These are phyloP conservation scores for Lycium ferocissimum DNA, from an alignment of 257 asterid genomes.

Conservation along the genomic window DNA sequence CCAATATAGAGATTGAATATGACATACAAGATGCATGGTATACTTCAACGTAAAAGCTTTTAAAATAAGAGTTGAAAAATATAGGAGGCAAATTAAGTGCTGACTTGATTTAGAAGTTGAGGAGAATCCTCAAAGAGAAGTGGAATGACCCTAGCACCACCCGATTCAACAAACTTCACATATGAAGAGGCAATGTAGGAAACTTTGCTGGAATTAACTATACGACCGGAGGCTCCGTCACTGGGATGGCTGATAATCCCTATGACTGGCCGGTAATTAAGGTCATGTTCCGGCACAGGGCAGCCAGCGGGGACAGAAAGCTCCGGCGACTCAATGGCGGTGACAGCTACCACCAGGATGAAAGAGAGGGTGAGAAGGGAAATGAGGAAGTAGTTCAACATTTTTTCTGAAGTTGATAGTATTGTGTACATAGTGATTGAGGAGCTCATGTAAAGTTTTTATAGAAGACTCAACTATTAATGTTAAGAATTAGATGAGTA, in stretches of 20 bases:
- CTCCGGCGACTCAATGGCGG: neutral
- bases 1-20: neutral
- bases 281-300: constrained; percentile 58
- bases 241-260: constrained; percentile 92
- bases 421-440: neutral
- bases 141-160: constrained; percentile 95
- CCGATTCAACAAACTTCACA: constrained; percentile 88
- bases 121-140: constrained; percentile 76
- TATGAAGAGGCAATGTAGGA: constrained; percentile 92
- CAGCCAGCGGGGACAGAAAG: constrained; percentile 39
- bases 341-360: neutral
- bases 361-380: neutral
- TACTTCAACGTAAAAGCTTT: no score
- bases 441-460: neutral
- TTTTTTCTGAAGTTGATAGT: neutral
- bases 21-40: no score
- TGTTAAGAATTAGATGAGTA: no score
- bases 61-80: neutral
- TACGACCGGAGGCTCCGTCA: constrained; percentile 88
- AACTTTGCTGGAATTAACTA: constrained; percentile 59
- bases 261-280: constrained; percentile 79
- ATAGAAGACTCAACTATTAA: no score
- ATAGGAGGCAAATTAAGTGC: neutral
- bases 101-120: constrained; percentile 60
- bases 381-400: neutral